Evolutionary conservation across 805 yeast genomes (phyloP), one percentile per base, ranked within the genome.

Genomic region (Zygoascus bituminiphila): DNA sequence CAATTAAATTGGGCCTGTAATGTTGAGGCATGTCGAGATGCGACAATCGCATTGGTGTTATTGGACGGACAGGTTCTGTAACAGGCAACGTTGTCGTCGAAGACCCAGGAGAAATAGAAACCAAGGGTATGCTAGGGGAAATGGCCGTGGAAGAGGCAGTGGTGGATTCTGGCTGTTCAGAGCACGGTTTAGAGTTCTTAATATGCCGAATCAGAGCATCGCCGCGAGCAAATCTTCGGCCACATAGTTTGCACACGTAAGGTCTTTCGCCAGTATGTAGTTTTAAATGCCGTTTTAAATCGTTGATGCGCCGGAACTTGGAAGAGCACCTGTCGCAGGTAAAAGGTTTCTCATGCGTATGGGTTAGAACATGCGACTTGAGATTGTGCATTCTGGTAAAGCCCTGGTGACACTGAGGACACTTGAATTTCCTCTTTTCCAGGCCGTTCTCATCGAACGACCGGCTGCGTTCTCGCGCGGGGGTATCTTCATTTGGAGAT

Each of bases 231-330:
- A 85, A 85, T 38, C 71, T 66, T 42, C 83, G 71, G 14, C 75
- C 75, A 65, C 94, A 85, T 42, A 69, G 68, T 17, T 65, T 66
- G 61, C 94, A 85, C 38, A 61, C 64, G 60, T 67, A 80, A 1
- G 91, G 89, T 60, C 76, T 80, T 54, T 79, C 87, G 20, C 91
- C 91, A 0, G 88, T 76, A 59, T 85, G 95, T 31, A 82, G 70
- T 62, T 82, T 82, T 49, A 76, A 77, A 58, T 85, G 95, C 46
- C 95, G 72, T 58, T 79, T 83, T 57, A 86, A 69, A 62, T 86
- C 94, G 62, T 84, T 89, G 25, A 78, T 73, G 42, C 94, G 71
- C 51, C 93, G 73, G 62, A 86, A 85, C 54, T 71, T 75, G 42
- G 76, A 68, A 46, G 72, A 67, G 58, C 95, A 85, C 24, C 74